phyloP scores from a whole-genome alignment of 345 rosid genomes.

The Acer campestre region DNA sequence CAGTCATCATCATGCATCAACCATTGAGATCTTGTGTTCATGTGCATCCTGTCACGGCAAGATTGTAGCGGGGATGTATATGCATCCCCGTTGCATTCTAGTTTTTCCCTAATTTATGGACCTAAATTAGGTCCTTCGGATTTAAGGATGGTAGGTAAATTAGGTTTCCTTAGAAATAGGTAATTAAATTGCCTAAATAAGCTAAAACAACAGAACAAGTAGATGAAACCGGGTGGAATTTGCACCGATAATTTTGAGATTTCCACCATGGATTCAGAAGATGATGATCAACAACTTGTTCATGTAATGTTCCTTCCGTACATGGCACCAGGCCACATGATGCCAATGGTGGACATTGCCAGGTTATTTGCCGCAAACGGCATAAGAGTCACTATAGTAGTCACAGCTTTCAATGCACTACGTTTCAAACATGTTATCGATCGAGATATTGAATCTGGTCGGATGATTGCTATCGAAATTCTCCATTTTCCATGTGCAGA shows the following conservation, averaged over 20 bases:
- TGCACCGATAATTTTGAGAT: background rate
- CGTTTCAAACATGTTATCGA: slow-evolving; percentile 21
- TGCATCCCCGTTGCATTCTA: no score
- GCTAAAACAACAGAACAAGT: no score
- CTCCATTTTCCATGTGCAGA: slow-evolving; percentile 27
- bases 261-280: slow-evolving; percentile 26
- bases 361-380: slow-evolving; percentile 33
- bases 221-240: no score
- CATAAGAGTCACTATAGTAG: slow-evolving; percentile 28
- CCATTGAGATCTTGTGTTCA: no score
- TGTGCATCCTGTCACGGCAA: no score
- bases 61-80: no score
- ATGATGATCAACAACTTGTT: background rate
- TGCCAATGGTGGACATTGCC: slow-evolving; percentile 41
- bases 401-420: slow-evolving; percentile 27
- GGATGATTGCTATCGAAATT: slow-evolving; percentile 16
- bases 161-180: no score
- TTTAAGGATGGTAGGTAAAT: no score
- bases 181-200: no score
- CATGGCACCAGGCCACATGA: slow-evolving; percentile 43
- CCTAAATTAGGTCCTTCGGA: no score
- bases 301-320: slow-evolving; percentile 43
- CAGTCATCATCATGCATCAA: no score
- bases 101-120: no score
- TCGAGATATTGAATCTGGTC: slow-evolving; percentile 21